phyloP scores from a whole-genome alignment of 2,329 filamentous ascomycete species.

The Calonectria honghensis region DNA sequence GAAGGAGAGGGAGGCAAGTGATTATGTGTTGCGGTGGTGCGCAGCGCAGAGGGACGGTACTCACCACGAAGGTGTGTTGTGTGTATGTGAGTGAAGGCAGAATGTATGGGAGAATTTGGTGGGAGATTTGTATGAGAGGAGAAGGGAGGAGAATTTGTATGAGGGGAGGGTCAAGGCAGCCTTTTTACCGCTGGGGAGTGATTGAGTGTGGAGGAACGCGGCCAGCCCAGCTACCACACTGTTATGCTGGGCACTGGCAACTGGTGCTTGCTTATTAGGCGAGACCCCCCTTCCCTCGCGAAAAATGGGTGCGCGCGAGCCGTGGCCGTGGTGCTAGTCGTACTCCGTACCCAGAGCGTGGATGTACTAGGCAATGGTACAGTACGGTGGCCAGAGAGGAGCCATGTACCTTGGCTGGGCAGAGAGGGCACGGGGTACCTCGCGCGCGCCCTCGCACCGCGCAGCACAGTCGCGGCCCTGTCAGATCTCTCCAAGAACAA shows the following conservation, averaged over 20 bases:
- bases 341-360: constrained; percentile 36
- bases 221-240: constrained; percentile 56
- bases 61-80: constrained; percentile 67
- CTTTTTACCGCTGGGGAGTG: constrained; percentile 81
- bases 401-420: constrained; percentile 34
- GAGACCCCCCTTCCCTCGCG: constrained; percentile 51
- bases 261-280: constrained; percentile 54
- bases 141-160: constrained; percentile 73
- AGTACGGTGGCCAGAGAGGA: constrained; percentile 33
- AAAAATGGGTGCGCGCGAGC: constrained; percentile 56
- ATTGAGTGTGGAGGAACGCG: constrained; percentile 69
- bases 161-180: constrained; percentile 72
- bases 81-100: constrained; percentile 64
- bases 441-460: constrained; percentile 8
- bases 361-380: constrained; percentile 32
- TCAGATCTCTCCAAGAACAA: constrained; percentile 35
- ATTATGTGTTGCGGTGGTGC: constrained; percentile 58
- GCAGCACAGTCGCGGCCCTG: constrained; percentile 33
- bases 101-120: constrained; percentile 73
- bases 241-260: constrained; percentile 54
- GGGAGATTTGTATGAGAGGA: constrained; percentile 78
- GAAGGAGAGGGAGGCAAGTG: constrained; percentile 62
- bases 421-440: constrained; percentile 35
- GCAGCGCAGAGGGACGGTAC: constrained; percentile 63
- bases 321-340: constrained; percentile 41